Base-by-base conservation (phyloP, 768 basidiomycete species). In the Rhizopogon vesiculosus region DNA sequence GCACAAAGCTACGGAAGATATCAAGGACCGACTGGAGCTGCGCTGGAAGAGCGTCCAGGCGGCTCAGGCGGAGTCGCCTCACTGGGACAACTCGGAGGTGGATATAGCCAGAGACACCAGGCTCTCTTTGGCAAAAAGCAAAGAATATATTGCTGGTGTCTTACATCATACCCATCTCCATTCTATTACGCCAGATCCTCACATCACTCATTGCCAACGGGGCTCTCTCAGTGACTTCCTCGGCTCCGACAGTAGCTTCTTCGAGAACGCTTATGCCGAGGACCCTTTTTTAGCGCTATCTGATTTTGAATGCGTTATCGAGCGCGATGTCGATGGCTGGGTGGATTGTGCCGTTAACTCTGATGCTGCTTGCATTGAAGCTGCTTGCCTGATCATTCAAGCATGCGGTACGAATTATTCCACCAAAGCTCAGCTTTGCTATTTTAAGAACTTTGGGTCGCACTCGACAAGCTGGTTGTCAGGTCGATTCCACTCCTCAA, bases 361-460 rank as follows among this genome's bases (percentile, higher is more conserved):
- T 28, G 45, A 60, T n/a, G 51, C 62, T 4, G 62, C 61, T 0
- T 59, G 62, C n/a, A 45, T 45, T 25, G 62, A 63, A 3, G 56
- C 51, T 3, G 66, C 67, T 10, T 70, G 68, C 29, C 50, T 54
- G 5, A 57, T 58, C 2, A 58, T 77, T 28, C 69, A 61, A 39
- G 57, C 61, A 4, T 69, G 64, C 45, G 67, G 66, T 13, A 45
- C 45, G 7, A 48, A 56, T 7, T 72, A 76, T 44, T 60, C 63
- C 3, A 53, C 59, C 1, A 52, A 62, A 0, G 70, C 76, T 1
- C 25, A 48, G 29, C 35, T 25, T 1, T 51, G 60, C 7, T 77
- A 76, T 45, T 46, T 46, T 9, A 57, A 60, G 71, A 76, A 22
- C 64, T 81, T n/a, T 81, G 79, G 79, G 65, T 75, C 3, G 74